Evolutionary conservation across 2,329 filamentous ascomycete species (phyloP), one percentile per base, ranked within the genome.

Genomic region (Xylariales sp.): DNA sequence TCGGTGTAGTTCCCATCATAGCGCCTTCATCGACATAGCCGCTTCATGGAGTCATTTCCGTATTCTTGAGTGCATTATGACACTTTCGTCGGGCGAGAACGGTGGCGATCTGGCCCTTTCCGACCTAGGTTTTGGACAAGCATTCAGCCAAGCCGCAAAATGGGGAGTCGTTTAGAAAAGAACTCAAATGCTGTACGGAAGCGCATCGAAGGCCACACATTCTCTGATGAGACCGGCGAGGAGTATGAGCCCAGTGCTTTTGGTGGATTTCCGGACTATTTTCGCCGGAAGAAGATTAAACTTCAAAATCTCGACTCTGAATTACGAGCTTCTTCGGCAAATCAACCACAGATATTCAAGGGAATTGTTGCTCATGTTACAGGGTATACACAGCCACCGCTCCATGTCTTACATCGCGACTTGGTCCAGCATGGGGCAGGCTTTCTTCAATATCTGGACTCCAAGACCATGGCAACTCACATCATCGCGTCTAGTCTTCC

Each of bases 201-300:
- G 57, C 70, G 75, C 50, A 80, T 84, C 46, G 73, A 80, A 41
- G 57, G 56, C 12, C 80, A 95, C 63, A 76, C 73, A 2, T 97
- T 96, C 60, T 71, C 83, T 2, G 75, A 86, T 55, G 89, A 96
- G 59, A 76, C 77, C 18, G 91, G 93, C 43, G 91, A 97, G 44
- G 94, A 98, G 61, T 98, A 98, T 61, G 82, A 84, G 44, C 79
- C 74, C 2, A 96, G 89, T 48, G 79, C 78, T 39, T 98, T 97
- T 62, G 88, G 88, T 19, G 91, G 90, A 7, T 94, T 97, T 55
- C 66, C 73, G 18, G 91, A 97, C 57, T 98, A 97, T 63, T 94
- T 96, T 60, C 78, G 90, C 37, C 83, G 90, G 42, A 98, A 98
- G 71, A 96, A 95, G 72, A 82, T 95, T 63, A 98, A 98, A 60